Base-by-base conservation (phyloP, 2,329 filamentous ascomycete genomes). In the Magnaporthiopsis poae region DNA sequence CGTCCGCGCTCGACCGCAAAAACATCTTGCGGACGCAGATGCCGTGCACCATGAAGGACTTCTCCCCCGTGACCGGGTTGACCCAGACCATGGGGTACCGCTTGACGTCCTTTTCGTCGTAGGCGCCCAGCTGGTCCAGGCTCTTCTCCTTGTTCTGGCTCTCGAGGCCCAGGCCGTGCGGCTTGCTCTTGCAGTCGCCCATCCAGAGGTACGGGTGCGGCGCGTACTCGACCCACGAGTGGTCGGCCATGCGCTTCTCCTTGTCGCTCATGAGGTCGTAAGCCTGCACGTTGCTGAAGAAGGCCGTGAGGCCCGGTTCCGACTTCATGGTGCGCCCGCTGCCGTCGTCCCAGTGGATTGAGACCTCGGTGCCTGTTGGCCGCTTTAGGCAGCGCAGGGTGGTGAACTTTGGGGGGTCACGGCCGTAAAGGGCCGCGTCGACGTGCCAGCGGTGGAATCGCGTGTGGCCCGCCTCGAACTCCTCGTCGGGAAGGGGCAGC, bases 391-490 rank as follows among this genome's bases (percentile, higher is more conserved):
- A 80, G 67, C 18, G 76, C 77, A 46, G 73, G 75, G 61, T 70
- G 69, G 69, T 73, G 70, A 56, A 73, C 66, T 65, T 77, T 70
- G 27, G 73, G 67, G 61, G 79, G 66, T 61, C 75, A 69, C 67
- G 76, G 75, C 31, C 77, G 72, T 65, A 80, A 73, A 81, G 72
- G 1, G 79, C 78, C 9, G 78, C 80, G 67, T 82, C 80, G n/a
- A 81, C 79, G 67, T 82, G 80, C 80, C 80, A 82, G 33, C 78
- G 73, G 62, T 81, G 79, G 67, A 81, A 81, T 25, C 80, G 77
- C 0, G 78, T 80, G 61, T 79, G 74, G 12, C 80, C 79, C 5
- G 72, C 69, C 1, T 74, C 69, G 66, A 80, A 80, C 5, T 79
- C 75, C 1, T 73, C 72, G 7, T 71, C 66, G 0, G 72, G 66